Percentiles rank a stretch among this genome's conserved stretches.
phyloP scores from a whole-genome alignment of 257 asterid species.

The Nicotiana tomentosiformis region DNA sequence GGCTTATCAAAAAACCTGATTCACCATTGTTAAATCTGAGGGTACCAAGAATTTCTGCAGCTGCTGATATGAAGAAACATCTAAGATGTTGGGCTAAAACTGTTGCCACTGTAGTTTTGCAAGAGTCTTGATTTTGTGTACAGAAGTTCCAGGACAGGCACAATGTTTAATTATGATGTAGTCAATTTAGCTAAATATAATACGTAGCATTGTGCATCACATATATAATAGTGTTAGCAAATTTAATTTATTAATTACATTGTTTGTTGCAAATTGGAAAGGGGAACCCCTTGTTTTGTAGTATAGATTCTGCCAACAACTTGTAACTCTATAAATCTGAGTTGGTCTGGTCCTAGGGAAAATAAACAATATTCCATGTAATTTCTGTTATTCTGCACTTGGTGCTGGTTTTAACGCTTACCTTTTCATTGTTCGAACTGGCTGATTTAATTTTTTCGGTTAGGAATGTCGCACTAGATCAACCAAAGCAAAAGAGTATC shows the following conservation, averaged over 20 bases:
- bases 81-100: conserved; percentile 58
- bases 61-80: conserved; percentile 61
- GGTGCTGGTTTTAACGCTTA: not conserved
- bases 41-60: conserved; percentile 27
- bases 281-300: not conserved
- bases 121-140: conserved; percentile 22
- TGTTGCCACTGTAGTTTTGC: conserved; percentile 46
- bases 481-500: not conserved
- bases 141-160: not conserved
- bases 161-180: not conserved
- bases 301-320: not conserved
- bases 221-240: not conserved
- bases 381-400: not conserved
- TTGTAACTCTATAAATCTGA: conserved; percentile 9
- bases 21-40: conserved; percentile 43
- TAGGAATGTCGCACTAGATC: not conserved
- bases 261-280: not conserved
- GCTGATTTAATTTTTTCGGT: not conserved
- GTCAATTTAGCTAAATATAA: not conserved
- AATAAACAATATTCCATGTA: not conserved
- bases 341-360: not conserved
- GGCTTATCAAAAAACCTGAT: conserved; percentile 38
- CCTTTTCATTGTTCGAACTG: not conserved
- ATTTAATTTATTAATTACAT: not conserved
- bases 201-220: not conserved